Evolutionary conservation across 2,329 filamentous ascomycete species (phyloP).

Genomic region (Pestalotiopsis sp.): DNA sequence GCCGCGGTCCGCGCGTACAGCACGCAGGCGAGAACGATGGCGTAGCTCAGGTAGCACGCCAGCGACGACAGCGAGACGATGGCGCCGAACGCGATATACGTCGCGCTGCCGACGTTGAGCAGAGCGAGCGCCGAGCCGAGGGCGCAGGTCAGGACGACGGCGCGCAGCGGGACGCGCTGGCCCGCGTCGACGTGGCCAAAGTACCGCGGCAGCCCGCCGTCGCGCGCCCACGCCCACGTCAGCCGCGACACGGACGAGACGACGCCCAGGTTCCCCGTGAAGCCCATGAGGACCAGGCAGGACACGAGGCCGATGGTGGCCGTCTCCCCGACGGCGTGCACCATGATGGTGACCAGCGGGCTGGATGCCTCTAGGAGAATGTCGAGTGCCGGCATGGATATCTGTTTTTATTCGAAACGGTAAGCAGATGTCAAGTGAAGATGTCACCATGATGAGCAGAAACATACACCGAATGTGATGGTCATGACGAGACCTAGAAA

Average conservation of each 20-base stretch:
- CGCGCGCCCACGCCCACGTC: constrained; percentile 11
- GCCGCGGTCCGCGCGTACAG: constrained; percentile 4
- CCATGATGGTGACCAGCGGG: constrained; percentile 4
- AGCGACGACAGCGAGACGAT: constrained; percentile 6
- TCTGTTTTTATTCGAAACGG: neutral
- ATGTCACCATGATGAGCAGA: too few relatives aligned
- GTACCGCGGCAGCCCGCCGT: constrained; percentile 5
- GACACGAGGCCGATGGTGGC: neutral
- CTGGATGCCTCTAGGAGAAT: neutral
- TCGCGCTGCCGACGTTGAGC: constrained; percentile 5
- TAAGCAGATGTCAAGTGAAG: neutral
- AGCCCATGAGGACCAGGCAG: constrained; percentile 6
- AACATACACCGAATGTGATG: constrained; percentile 4
- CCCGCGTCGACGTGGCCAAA: constrained; percentile 10
- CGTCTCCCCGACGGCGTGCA: neutral
- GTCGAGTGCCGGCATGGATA: constrained; percentile 8
- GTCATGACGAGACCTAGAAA: constrained; percentile 5
- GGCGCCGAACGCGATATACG: neutral
- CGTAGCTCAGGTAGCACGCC: constrained; percentile 6
- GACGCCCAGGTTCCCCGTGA: neutral
- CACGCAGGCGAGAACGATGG: constrained; percentile 1
- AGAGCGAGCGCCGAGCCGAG: neutral
- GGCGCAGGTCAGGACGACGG: neutral
- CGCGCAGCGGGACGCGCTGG: constrained; percentile 3
- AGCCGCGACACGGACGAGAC: constrained; percentile 5